Percentiles rank a stretch among this genome's conserved stretches.
These are phyloP conservation scores for Apiotrichum sp. DNA, from an alignment of 1,284 basidiomycete species.

Conservation along the genomic window DNA sequence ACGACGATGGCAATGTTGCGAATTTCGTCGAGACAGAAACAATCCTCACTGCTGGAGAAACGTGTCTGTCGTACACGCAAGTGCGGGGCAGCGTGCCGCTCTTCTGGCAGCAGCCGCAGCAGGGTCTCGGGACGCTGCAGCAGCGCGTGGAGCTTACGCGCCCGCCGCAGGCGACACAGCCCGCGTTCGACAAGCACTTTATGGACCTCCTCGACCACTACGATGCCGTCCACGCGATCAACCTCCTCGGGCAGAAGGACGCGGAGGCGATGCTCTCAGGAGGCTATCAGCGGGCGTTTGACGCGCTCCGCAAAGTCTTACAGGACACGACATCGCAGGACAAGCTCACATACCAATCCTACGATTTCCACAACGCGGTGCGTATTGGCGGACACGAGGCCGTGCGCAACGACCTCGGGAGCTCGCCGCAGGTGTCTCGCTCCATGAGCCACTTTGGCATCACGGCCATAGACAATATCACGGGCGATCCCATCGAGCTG, in stretches of 20 bases:
- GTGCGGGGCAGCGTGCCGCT: constrained; percentile 91
- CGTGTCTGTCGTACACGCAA: constrained; percentile 85
- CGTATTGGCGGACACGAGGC: constrained; percentile 81
- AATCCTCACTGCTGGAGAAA: constrained; percentile 73
- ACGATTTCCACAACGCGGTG: constrained; percentile 88
- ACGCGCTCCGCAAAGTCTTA: constrained; percentile 27
- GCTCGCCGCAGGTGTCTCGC: constrained; percentile 57
- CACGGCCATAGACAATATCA: constrained; percentile 63
- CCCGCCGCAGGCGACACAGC: constrained; percentile 84
- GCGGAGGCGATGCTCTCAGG: constrained; percentile 78
- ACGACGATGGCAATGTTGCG: constrained; percentile 94
- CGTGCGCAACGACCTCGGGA: constrained; percentile 69
- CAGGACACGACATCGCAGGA: constrained; percentile 53
- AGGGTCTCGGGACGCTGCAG: constrained; percentile 69
- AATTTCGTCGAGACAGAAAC: constrained; percentile 99
- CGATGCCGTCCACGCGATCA: constrained; percentile 71
- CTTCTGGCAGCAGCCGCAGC: constrained; percentile 96
- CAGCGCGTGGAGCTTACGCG: constrained; percentile 85
- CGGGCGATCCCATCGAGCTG: constrained; percentile 64
- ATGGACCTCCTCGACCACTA: constrained; percentile 77
- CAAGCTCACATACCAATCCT: constrained; percentile 62
- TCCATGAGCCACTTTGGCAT: constrained; percentile 79
- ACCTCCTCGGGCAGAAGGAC: constrained; percentile 82
- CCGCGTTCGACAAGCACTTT: constrained; percentile 92
- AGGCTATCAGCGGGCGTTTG: constrained; percentile 73